phyloP scores from a whole-genome alignment of 257 asterid species.

The Solanum neorickii region DNA sequence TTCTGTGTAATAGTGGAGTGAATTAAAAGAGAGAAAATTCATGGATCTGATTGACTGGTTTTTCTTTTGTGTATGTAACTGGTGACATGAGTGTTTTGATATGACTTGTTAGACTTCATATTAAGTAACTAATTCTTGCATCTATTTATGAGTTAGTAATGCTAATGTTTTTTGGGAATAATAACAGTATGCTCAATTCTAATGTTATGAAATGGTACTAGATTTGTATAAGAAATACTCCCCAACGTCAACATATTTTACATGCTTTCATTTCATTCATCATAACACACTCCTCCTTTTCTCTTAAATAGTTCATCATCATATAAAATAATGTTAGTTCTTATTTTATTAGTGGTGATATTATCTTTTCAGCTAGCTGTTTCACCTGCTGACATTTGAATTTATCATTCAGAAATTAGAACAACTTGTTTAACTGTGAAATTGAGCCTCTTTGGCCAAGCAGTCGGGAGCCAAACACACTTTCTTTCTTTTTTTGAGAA shows the following conservation, averaged over 20 bases:
- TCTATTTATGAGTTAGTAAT: neutral
- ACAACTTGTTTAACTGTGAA: neutral
- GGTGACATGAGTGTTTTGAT: neutral
- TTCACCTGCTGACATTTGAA: neutral
- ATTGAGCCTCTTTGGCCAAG: neutral
- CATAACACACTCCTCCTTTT: neutral
- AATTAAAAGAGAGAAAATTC: neutral
- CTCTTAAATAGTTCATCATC: neutral
- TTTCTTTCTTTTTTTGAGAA: neutral
- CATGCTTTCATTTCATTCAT: neutral
- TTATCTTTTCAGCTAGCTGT: neutral
- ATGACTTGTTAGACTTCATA: neutral
- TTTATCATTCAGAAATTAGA: neutral
- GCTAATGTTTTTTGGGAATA: neutral
- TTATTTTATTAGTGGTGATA: neutral
- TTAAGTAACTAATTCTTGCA: neutral
- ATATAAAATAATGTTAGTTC: neutral
- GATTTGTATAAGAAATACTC: neutral
- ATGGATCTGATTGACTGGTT: neutral
- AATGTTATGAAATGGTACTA: neutral
- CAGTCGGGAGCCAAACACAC: neutral
- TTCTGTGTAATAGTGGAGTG: neutral
- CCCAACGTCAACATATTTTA: neutral
- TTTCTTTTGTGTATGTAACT: neutral
- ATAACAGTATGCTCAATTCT: neutral